Evolutionary conservation across 2,329 filamentous ascomycete genomes (phyloP), one percentile per base, ranked within the genome.

Genomic region (Niveomyces coronatus): DNA sequence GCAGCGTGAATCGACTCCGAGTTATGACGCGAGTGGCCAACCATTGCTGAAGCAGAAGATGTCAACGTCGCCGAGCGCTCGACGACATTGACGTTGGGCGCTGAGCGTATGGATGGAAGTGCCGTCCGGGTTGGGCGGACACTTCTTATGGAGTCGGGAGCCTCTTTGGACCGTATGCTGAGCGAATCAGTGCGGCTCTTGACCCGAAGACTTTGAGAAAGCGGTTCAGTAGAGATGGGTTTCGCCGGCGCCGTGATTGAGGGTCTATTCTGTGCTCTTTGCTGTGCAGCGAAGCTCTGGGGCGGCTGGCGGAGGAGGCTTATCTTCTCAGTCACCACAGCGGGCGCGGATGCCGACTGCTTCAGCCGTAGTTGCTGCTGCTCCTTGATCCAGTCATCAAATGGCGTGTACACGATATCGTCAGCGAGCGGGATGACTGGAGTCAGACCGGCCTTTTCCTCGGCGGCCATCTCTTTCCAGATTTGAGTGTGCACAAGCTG

Each of bases 231-330:
- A 30, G 50, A 39, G 22, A 49, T 56, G 6, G 55, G 36, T 28
- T 44, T 58, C 13, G 49, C 37, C 13, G 50, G 31, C 15, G 45
- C 36, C 9, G 50, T 44, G 4, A 53, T 42, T 5, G 71, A 7
- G 13, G 37, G 67, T 41, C 65, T 66, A 46, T 64, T 64, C 44
- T 76, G 74, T 17, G 74, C 71, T 46, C 76, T 62, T 47, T 81
- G 76, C 47, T 81, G 76, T 4, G 76, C 76, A 10, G 76, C 76
- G 53, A 79, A 81, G 51, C 76, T 81, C 51, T 80, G 76, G 9
- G 74, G 73, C 3, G 67, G 72, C 24, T 66, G 70, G 24, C 67
- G 64, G 16, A 76, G 53, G 5, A 75, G 55, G 4, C 64, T 64
- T 0, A 62, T 55, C 0, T 63, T 58, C 1, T 39, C 24, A 56